Evolutionary conservation across 2,329 filamentous ascomycete species (phyloP), one percentile per base, ranked within the genome.

Genomic region (Salinomyces thailandicus): DNA sequence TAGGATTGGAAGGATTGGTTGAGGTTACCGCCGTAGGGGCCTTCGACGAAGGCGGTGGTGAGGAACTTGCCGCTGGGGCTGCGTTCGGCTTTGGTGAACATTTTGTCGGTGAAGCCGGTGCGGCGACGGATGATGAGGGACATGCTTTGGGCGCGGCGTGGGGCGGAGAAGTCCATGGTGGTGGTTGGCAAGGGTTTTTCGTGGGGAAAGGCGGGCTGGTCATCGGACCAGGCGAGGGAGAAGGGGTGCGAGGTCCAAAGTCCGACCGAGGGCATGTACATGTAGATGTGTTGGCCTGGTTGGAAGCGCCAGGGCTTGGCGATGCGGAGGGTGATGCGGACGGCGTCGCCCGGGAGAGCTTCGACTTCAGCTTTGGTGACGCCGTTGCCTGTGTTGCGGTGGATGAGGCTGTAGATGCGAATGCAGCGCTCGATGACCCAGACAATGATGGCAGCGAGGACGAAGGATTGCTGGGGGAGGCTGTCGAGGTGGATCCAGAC

Each of bases 1-100:
- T 95, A 96, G 5, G 87, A 95, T 60, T 86, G 79, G 46, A 96
- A 78, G 42, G 77, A 78, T 61, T 94, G 81, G 55, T 85, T 57
- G n/a, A n/a, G n/a, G n/a, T n/a, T n/a, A n/a, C n/a, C n/a, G 40
- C 66, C 66, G 57, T 96, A 96, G 1, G 91, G 89, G 0, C 91
- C 91, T 63, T 96, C 91, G 43, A 93, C 76, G 39, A 83, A 77
- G 20, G 85, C 86, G 39, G 70, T 72, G 37, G 87, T 67, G 8
- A 69, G 69, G 42, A 87, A 64, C 11, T 69, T 68, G 19, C 65
- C 67, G 16, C 62, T 60, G n/a, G 68, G 64, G 14, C 68, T 61
- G 18, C 63, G 61, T 39, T 69, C 66, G 5, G 83, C 85, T 41
- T 71, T 75, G 50, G 82, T 68, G 66, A 77, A 93, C 2, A 96